Evolutionary conservation across 108 stramenopile species (phyloP).

Genomic region (Bacterosira constricta): DNA sequence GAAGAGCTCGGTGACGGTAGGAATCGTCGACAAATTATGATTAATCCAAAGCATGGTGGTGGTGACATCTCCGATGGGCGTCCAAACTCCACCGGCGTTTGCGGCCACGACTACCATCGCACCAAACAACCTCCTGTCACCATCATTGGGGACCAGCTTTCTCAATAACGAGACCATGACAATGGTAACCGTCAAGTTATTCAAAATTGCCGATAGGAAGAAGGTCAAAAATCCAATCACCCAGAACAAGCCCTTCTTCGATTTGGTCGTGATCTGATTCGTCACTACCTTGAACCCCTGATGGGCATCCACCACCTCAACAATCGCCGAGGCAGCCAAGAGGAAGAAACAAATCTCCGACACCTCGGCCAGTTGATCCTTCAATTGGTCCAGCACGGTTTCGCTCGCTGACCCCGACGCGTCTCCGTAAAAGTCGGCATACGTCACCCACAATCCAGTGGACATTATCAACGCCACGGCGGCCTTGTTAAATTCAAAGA

Average conservation of each 20-base stretch:
- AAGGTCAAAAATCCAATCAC: constrained; percentile 91
- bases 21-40: constrained; percentile 86
- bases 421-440: constrained; percentile 83
- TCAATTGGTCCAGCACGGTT: constrained; percentile 74
- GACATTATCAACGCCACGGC: constrained; percentile 92
- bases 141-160: constrained; percentile 85
- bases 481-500: constrained; percentile 94
- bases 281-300: constrained; percentile 96
- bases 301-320: constrained; percentile 94
- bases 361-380: constrained; percentile 91
- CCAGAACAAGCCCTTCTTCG: constrained; percentile 91
- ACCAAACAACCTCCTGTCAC: constrained; percentile 88
- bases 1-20: constrained; percentile 88
- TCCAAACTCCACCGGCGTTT: constrained; percentile 96
- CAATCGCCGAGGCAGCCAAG: constrained; percentile 92
- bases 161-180: constrained; percentile 90
- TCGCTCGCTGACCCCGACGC: constrained; percentile 69
- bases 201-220: constrained; percentile 90
- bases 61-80: constrained; percentile 95
- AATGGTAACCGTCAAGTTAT: constrained; percentile 95
- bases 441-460: constrained; percentile 93
- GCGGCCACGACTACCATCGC: constrained; percentile 96
- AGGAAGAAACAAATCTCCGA: constrained; percentile 96
- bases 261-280: constrained; percentile 88
- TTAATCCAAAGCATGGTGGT: constrained; percentile 98